phyloP scores from a whole-genome alignment of 2,329 filamentous ascomycete species.

The Colletotrichum godetiae region DNA sequence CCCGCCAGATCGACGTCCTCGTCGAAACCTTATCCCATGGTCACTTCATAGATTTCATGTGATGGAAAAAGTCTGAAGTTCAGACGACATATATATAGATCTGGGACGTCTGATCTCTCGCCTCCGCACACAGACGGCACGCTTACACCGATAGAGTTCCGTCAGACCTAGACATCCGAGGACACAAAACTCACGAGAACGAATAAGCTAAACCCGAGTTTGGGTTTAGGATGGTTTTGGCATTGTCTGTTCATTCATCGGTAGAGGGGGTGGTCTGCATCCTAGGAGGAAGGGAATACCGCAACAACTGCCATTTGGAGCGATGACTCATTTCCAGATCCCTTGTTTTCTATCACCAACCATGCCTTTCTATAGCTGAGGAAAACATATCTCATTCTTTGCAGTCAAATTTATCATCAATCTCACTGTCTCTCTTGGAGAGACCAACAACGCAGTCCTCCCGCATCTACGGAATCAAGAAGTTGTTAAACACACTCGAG shows the following conservation, averaged over 20 bases:
- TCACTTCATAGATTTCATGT: background rate
- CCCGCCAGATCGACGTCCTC: background rate
- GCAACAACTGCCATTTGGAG: background rate
- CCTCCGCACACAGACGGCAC: background rate
- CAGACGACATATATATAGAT: background rate
- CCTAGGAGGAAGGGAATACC: background rate
- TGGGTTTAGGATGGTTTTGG: background rate
- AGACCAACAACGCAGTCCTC: background rate
- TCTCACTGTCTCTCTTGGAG: background rate
- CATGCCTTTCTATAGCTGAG: background rate
- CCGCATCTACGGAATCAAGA: background rate
- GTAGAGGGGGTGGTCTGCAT: background rate
- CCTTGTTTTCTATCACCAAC: background rate
- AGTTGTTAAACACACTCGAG: background rate
- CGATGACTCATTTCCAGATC: background rate
- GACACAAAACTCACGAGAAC: background rate
- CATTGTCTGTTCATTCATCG: background rate
- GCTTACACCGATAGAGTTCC: background rate
- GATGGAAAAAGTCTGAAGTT: background rate
- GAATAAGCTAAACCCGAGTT: no score
- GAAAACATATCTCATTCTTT: no score
- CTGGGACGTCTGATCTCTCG: background rate
- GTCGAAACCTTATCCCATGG: background rate
- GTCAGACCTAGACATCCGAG: background rate
- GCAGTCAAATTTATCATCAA: background rate